Conservation (phyloP, 768 basidiomycete genomes). For the Tricholoma furcatifolium region DNA sequence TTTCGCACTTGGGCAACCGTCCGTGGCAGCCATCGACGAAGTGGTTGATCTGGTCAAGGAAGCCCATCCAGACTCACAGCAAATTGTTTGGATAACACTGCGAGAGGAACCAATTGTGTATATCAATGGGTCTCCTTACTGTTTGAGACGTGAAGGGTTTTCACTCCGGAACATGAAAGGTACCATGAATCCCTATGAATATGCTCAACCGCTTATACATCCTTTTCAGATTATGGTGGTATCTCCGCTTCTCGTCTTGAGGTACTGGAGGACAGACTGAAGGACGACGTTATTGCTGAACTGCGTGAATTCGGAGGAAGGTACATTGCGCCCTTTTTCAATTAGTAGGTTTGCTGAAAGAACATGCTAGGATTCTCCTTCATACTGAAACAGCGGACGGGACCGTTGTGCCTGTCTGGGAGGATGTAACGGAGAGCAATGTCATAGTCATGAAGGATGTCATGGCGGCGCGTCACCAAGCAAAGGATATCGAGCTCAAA, state of each 20-base stretch:
- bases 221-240: slow-evolving; percentile 78
- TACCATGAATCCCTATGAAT: slow-evolving; percentile 19
- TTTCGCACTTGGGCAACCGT: slow-evolving; percentile 93
- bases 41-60: slow-evolving; percentile 67
- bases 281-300: slow-evolving; percentile 85
- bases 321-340: slow-evolving; percentile 33
- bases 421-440: slow-evolving; percentile 70
- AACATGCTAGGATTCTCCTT: slow-evolving; percentile 61
- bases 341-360: not conserved
- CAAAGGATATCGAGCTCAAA: slow-evolving; percentile 59
- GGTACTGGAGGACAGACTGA: slow-evolving; percentile 85
- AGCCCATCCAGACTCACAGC: slow-evolving; percentile 56
- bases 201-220: not conserved
- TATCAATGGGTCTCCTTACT: slow-evolving; percentile 91
- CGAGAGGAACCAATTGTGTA: slow-evolving; percentile 91
- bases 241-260: slow-evolving; percentile 91
- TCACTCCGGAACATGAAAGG: slow-evolving; percentile 95
- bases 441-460: slow-evolving; percentile 86
- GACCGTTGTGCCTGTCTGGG: slow-evolving; percentile 92
- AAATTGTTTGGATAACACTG: slow-evolving; percentile 89
- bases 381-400: slow-evolving; percentile 90
- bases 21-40: slow-evolving; percentile 79
- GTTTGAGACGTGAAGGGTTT: slow-evolving; percentile 80
- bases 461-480: slow-evolving; percentile 60
- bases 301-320: slow-evolving; percentile 80